Evolutionary conservation across 306 rosid species (phyloP).

Genomic region (Vigna angularis): DNA sequence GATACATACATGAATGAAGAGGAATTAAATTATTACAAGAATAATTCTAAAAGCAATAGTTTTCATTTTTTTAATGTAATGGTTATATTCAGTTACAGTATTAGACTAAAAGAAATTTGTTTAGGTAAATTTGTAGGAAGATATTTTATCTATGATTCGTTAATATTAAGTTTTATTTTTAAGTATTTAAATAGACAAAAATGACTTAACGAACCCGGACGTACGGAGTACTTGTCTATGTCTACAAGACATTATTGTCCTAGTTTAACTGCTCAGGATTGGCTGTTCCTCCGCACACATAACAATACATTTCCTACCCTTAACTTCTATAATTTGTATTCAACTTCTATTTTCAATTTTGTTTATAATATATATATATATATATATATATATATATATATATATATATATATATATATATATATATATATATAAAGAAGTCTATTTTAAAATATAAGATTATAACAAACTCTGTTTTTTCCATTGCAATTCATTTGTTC

Average conservation of each 20-base stretch:
- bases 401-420: no score
- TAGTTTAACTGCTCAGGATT: neutral
- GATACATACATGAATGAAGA: no score
- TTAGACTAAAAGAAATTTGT: no score
- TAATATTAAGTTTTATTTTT: neutral
- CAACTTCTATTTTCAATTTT: no score
- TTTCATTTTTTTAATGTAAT: no score
- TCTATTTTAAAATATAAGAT: neutral
- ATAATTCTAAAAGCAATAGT: no score
- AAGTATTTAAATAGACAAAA: constrained; percentile 11
- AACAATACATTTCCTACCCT: neutral
- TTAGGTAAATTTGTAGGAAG: neutral
- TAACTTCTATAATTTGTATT: neutral
- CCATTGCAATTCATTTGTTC: neutral
- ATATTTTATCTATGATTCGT: neutral
- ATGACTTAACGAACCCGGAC: neutral
- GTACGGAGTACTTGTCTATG: constrained; percentile 32
- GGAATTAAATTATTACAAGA: no score
- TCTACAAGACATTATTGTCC: neutral
- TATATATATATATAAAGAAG: neutral
- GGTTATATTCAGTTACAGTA: no score
- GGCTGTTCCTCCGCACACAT: constrained; percentile 7
- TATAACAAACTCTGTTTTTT: neutral
- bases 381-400: no score
- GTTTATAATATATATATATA: no score